These are phyloP conservation scores for Cornus florida DNA, from an alignment of 148 eudicot genomes.

Conservation along the genomic window DNA sequence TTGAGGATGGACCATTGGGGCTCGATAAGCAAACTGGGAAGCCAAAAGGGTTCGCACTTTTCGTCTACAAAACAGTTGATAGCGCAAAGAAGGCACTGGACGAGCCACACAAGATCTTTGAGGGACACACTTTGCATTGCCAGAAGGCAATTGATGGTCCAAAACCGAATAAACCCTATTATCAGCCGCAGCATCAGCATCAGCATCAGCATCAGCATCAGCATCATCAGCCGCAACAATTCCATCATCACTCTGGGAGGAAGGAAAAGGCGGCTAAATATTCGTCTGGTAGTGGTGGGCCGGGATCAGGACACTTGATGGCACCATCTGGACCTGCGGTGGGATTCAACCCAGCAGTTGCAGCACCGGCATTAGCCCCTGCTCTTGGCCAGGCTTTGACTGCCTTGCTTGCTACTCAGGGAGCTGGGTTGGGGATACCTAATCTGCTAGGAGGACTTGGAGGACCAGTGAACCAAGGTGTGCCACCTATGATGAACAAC, in stretches of 20 bases:
- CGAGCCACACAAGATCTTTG: slow-evolving; percentile 86
- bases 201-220: slow-evolving; percentile 17
- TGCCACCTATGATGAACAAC: slow-evolving; percentile 34
- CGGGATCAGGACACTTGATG: slow-evolving; percentile 53
- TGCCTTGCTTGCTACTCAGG: slow-evolving; percentile 72
- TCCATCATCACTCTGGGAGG: slow-evolving; percentile 47
- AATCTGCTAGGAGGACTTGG: slow-evolving; percentile 73
- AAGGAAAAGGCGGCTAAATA: slow-evolving; percentile 49
- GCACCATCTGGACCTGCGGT: slow-evolving; percentile 49
- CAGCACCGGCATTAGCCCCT: slow-evolving; percentile 47
- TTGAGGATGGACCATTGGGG: slow-evolving; percentile 95
- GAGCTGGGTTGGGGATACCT: slow-evolving; percentile 72
- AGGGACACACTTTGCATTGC: slow-evolving; percentile 67
- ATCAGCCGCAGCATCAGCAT: slow-evolving; percentile 30
- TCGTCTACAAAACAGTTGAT: slow-evolving; percentile 69
- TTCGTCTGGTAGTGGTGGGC: slow-evolving; percentile 35
- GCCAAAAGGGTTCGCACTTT: slow-evolving; percentile 85
- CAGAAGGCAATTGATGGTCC: slow-evolving; percentile 90
- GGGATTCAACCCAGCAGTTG: slow-evolving; percentile 37
- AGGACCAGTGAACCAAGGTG: slow-evolving; percentile 43
- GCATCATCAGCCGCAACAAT: slow-evolving; percentile 32
- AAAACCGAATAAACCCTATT: slow-evolving; percentile 41
- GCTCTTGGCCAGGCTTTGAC: slow-evolving; percentile 87
- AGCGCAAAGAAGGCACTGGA: slow-evolving; percentile 75
- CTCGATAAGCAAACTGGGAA: slow-evolving; percentile 81